These are phyloP conservation scores for Diplogelasinospora grovesii DNA, from an alignment of 495 filamentous ascomycete genomes.

Conservation along the genomic window DNA sequence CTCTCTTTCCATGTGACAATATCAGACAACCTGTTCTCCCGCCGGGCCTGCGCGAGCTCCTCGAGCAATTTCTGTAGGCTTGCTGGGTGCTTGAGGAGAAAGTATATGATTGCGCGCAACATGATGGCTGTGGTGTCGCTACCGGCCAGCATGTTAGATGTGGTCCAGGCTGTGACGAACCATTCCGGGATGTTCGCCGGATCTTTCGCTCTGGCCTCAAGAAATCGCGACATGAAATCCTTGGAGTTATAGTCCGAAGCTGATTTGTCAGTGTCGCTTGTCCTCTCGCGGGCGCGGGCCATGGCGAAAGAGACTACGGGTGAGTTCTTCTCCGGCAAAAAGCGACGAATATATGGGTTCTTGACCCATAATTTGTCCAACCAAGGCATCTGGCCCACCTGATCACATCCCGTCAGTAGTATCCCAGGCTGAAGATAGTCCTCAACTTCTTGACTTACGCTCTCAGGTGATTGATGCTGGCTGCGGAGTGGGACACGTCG, in stretches of 20 bases:
- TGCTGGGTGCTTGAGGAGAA: slow-evolving; percentile 38
- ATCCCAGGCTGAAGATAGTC: background rate
- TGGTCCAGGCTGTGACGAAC: slow-evolving; percentile 28
- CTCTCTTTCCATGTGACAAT: slow-evolving; percentile 34
- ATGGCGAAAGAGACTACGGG: slow-evolving; percentile 6
- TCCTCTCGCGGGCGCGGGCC: slow-evolving; percentile 6
- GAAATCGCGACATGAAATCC: slow-evolving; percentile 12
- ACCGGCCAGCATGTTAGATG: slow-evolving; percentile 49
- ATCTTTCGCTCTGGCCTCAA: slow-evolving; percentile 4
- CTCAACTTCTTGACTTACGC: too few relatives aligned
- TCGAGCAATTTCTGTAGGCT: slow-evolving; percentile 47
- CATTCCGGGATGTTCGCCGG: slow-evolving; percentile 15
- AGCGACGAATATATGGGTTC: slow-evolving; percentile 2
- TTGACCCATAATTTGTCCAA: slow-evolving; percentile 10
- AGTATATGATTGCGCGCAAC: slow-evolving; percentile 49
- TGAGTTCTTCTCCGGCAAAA: slow-evolving; percentile 4
- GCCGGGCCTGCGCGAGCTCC: slow-evolving; percentile 41
- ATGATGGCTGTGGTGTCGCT: slow-evolving; percentile 57
- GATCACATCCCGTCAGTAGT: background rate
- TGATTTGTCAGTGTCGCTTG: background rate
- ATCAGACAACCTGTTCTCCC: slow-evolving; percentile 14
- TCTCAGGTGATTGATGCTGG: slow-evolving; percentile 46
- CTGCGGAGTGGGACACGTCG: slow-evolving; percentile 46
- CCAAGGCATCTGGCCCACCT: slow-evolving; percentile 11
- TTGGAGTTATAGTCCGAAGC: slow-evolving; percentile 4